Percentiles rank a stretch among this genome's conserved stretches.
Conservation (phyloP, 495 filamentous ascomycete species). For the Penicillium odoratum region DNA sequence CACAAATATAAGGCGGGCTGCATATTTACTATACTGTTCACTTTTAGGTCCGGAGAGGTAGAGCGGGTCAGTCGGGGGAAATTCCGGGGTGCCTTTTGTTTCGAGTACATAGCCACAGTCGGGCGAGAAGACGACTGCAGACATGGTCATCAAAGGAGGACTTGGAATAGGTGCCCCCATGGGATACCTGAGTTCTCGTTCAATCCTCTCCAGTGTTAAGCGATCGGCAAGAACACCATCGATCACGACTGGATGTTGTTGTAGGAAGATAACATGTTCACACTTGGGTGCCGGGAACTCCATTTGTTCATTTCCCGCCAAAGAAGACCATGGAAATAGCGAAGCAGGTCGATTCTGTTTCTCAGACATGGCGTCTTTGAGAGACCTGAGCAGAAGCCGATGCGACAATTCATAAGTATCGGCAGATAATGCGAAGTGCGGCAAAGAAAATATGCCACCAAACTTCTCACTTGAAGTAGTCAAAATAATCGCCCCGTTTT, state of each 20-base stretch:
- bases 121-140: conserved; percentile 84
- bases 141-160: conserved; percentile 74
- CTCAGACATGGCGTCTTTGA: conserved; percentile 62
- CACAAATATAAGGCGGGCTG: conserved; percentile 65
- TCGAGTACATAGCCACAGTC: conserved; percentile 93
- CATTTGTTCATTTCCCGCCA: conserved; percentile 55
- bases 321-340: conserved; percentile 64
- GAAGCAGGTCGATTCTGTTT: conserved; percentile 54
- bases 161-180: conserved; percentile 71
- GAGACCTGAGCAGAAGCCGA: conserved; percentile 65
- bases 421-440: conserved; percentile 71
- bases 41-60: conserved; percentile 78
- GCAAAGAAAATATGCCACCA: conserved; percentile 81
- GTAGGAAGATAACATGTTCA: conserved; percentile 85
- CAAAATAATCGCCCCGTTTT: conserved; percentile 71
- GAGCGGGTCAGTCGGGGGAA: conserved; percentile 57
- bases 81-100: conserved; percentile 78
- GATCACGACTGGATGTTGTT: conserved; percentile 65
- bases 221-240: conserved; percentile 34
- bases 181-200: conserved; percentile 82
- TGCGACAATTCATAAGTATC: conserved; percentile 68
- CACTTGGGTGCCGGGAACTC: conserved; percentile 69
- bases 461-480: conserved; percentile 93
- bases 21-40: conserved; percentile 67
- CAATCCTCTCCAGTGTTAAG: conserved; percentile 62